phyloP scores from a whole-genome alignment of 192 early-diverging fungal genomes.

The Phycomyces nitens region DNA sequence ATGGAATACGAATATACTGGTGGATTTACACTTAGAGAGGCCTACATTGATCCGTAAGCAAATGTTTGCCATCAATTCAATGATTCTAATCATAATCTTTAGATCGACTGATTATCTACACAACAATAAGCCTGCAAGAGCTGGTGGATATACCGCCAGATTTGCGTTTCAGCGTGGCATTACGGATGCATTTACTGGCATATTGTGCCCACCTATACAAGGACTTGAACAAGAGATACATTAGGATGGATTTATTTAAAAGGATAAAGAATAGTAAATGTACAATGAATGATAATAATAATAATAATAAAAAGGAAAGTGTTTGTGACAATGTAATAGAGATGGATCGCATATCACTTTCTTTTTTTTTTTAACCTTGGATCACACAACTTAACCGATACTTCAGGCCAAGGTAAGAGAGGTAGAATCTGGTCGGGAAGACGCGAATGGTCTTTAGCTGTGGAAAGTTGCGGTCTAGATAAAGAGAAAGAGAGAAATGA shows the following conservation, averaged over 20 bases:
- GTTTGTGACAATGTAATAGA: too few species aligned
- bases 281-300: not conserved
- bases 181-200: conserved; percentile 19
- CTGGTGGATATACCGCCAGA: conserved; percentile 42
- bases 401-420: conserved; percentile 41
- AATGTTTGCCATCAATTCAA: not conserved
- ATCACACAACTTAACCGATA: conserved; percentile 36
- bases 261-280: not conserved
- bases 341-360: not conserved
- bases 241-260: too few species aligned
- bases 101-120: conserved; percentile 32
- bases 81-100: too few species aligned
- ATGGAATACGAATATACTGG: conserved; percentile 42
- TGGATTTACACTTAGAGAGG: conserved; percentile 28
- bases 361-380: conserved; percentile 24
- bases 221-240: not conserved
- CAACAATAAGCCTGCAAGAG: conserved; percentile 29
- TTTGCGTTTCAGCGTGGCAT: conserved; percentile 44
- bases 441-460: conserved; percentile 38
- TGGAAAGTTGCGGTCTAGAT: conserved; percentile 32
- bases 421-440: conserved; percentile 39
- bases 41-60: conserved; percentile 55
- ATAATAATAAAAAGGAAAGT: not conserved
- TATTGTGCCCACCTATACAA: conserved; percentile 12
- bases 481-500: not conserved